phyloP scores from a whole-genome alignment of 2,329 filamentous ascomycete genomes.

The Arthroderma sp. region DNA sequence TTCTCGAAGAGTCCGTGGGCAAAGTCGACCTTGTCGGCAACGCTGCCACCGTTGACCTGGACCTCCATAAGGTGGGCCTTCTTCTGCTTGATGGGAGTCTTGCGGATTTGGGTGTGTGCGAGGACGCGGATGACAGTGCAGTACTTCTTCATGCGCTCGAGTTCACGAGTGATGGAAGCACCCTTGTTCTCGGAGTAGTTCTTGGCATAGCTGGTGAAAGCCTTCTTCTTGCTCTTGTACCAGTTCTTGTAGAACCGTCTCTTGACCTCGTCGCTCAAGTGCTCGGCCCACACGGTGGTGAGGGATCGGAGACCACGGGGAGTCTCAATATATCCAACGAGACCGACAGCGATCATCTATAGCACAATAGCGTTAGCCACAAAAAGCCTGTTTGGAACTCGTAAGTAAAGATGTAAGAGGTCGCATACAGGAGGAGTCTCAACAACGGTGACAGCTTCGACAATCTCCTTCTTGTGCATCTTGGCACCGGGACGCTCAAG shows the following conservation, averaged over 20 bases:
- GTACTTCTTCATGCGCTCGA: slow-evolving; percentile 99
- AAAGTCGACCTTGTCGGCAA: slow-evolving; percentile 95
- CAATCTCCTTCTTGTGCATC: slow-evolving; percentile 98
- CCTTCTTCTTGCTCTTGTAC: slow-evolving; percentile 99
- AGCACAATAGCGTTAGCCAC: slow-evolving; percentile 18
- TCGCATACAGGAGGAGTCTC: slow-evolving; percentile 83
- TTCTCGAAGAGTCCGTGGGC: slow-evolving; percentile 97
- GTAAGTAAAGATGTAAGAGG: too few relatives aligned
- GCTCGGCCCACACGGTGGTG: slow-evolving; percentile 99
- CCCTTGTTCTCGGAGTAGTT: slow-evolving; percentile 93
- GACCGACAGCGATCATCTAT: slow-evolving; percentile 98
- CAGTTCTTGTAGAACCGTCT: slow-evolving; percentile 99
- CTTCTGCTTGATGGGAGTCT: slow-evolving; percentile 99
- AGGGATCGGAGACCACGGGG: slow-evolving; percentile 98
- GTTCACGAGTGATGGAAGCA: slow-evolving; percentile 83
- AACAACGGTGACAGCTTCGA: slow-evolving; percentile 77
- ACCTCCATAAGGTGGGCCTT: slow-evolving; percentile 99
- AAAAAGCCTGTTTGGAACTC: not conserved
- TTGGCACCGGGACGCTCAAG: slow-evolving; percentile 98
- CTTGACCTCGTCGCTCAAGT: slow-evolving; percentile 96
- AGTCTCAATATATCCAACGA: slow-evolving; percentile 99
- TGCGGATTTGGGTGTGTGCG: slow-evolving; percentile 98
- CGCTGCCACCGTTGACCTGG: slow-evolving; percentile 94
- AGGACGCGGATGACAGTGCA: slow-evolving; percentile 98
- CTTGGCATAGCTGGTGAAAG: slow-evolving; percentile 99